phyloP scores from a whole-genome alignment of 805 yeast genomes.

The Lachancea kluyveri region DNA sequence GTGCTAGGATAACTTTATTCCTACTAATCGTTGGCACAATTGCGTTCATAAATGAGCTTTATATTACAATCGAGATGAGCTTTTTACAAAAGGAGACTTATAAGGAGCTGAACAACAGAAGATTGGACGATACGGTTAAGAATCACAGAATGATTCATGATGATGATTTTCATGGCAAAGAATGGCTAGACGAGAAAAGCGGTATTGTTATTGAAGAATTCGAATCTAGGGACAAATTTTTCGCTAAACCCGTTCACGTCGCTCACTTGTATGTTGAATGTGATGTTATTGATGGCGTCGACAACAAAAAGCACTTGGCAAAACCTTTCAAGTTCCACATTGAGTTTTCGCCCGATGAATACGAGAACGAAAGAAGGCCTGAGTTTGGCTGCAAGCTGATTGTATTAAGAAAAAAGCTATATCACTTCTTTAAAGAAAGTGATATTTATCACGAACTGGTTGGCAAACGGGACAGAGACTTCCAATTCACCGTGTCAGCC shows the following conservation, averaged over 20 bases:
- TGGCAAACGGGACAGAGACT: conserved; percentile 7
- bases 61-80: conserved; percentile 30
- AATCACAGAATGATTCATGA: conserved; percentile 26
- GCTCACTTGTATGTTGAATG: conserved; percentile 62
- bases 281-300: conserved; percentile 30
- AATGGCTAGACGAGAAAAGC: conserved; percentile 26
- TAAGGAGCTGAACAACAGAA: conserved; percentile 26
- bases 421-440: conserved; percentile 47
- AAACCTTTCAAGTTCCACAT: conserved; percentile 53
- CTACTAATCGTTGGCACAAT: conserved; percentile 26
- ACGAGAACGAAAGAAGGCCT: conserved; percentile 49
- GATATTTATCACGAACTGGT: conserved; percentile 25
- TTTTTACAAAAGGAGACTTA: conserved; percentile 28
- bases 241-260: conserved; percentile 72
- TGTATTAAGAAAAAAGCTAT: conserved; percentile 52
- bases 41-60: conserved; percentile 30
- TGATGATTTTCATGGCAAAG: conserved; percentile 30
- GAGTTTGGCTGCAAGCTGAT: conserved; percentile 65
- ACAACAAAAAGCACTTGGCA: conserved; percentile 16
- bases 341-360: conserved; percentile 81
- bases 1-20: conserved; percentile 31
- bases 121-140: conserved; percentile 24
- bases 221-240: conserved; percentile 52
- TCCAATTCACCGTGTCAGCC: conserved; percentile 26
- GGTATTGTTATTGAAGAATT: conserved; percentile 31